A percentile compares a stretch with the other conserved stretches of the same genome.
Conservation (phyloP, 768 basidiomycete genomes). For the Panellus pusillus region DNA sequence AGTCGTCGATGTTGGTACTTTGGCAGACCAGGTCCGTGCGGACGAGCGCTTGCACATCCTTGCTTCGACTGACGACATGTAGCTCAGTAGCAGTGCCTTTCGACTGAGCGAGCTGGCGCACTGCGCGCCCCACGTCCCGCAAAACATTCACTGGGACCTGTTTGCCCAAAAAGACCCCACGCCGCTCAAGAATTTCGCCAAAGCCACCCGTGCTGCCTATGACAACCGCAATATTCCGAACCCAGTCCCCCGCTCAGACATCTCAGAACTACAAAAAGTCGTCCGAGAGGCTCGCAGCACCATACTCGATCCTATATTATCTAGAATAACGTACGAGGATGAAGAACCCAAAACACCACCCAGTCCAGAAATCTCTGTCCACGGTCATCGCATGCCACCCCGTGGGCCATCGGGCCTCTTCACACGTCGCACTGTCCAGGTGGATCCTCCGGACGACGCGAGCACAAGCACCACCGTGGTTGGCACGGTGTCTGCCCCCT, state of each 20-base stretch:
- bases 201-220: conserved; percentile 35
- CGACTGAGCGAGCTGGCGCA: conserved; percentile 46
- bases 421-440: neutral
- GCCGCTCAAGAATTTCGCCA: conserved; percentile 49
- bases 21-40: conserved; percentile 26
- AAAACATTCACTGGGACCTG: conserved; percentile 61
- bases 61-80: conserved; percentile 3
- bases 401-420: conserved; percentile 19
- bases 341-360: conserved; percentile 27
- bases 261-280: conserved; percentile 57
- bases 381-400: conserved; percentile 18
- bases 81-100: conserved; percentile 35
- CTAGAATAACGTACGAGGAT: conserved; percentile 39
- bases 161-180: conserved; percentile 57
- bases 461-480: conserved; percentile 7
- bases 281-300: conserved; percentile 51
- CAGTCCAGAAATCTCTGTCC: too few species aligned
- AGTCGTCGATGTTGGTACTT: too few species aligned
- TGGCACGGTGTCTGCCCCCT: neutral
- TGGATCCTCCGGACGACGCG: neutral
- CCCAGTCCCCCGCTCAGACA: conserved; percentile 40
- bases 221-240: conserved; percentile 39
- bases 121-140: conserved; percentile 43
- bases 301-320: conserved; percentile 52
- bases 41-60: conserved; percentile 32